Conservation (phyloP, 345 rosid genomes). For the Viola odorata region DNA sequence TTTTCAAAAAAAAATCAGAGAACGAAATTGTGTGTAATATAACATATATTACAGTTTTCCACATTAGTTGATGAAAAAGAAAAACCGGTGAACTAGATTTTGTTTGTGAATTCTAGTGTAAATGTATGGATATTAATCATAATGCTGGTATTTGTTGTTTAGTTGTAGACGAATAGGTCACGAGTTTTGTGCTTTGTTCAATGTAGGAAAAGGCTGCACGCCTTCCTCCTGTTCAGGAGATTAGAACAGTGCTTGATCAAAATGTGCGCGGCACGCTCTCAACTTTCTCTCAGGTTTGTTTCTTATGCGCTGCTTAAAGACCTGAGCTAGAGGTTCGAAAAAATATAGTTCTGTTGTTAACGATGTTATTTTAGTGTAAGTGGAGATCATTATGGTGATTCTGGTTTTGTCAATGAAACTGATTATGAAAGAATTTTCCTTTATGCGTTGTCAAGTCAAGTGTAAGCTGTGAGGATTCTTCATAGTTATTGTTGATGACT, state of each 20-base stretch:
- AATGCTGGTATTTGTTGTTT: background rate
- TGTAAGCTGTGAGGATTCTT: no score
- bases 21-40: no score
- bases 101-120: background rate
- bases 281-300: constrained; percentile 71
- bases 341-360: no score
- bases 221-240: constrained; percentile 76
- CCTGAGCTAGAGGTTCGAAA: no score
- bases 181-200: constrained; percentile 5
- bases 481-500: no score
- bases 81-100: background rate
- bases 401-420: no score
- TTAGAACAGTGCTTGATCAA: constrained; percentile 57
- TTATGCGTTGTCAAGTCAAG: no score
- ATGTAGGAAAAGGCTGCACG: constrained; percentile 70
- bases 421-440: no score
- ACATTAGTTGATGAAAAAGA: no score
- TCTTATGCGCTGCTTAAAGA: background rate
- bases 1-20: no score
- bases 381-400: background rate
- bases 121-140: background rate
- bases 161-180: background rate
- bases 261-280: constrained; percentile 67
- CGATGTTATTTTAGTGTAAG: background rate
- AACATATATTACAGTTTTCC: no score